A percentile compares a stretch with the other conserved stretches of the same genome.
These are phyloP conservation scores for Centrapalus pauciflorus DNA, from an alignment of 129 eudicot genomes.

Conservation along the genomic window DNA sequence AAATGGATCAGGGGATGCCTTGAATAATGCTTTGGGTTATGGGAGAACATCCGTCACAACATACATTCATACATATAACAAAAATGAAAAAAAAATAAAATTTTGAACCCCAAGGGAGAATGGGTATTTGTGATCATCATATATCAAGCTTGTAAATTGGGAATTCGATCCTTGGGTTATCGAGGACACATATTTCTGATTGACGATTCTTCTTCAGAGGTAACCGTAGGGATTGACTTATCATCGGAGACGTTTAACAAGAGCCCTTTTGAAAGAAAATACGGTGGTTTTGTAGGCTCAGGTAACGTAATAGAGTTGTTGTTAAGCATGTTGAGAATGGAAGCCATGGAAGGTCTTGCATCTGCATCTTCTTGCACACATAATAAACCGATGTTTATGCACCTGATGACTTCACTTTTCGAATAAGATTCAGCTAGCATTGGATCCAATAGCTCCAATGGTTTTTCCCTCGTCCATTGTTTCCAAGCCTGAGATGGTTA, in stretches of 20 bases:
- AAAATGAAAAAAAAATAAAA: background rate
- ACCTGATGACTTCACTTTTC: slow-evolving; percentile 26
- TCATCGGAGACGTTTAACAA: slow-evolving; percentile 16
- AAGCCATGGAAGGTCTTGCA: slow-evolving; percentile 38
- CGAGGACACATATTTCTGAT: slow-evolving; percentile 29
- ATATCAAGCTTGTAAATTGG: background rate
- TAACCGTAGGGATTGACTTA: slow-evolving; percentile 21
- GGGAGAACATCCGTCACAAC: too few species aligned
- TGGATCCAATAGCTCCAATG: slow-evolving; percentile 39
- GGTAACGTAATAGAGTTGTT: slow-evolving; percentile 20
- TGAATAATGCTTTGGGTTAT: too few species aligned
- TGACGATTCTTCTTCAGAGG: slow-evolving; percentile 22
- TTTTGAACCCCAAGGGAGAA: background rate
- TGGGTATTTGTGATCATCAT: background rate
- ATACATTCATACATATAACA: background rate
- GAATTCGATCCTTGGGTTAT: background rate
- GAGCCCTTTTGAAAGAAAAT: slow-evolving; percentile 22
- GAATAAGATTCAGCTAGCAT: slow-evolving; percentile 7
- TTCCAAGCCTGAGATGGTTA: slow-evolving; percentile 40
- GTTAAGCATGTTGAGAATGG: slow-evolving; percentile 23
- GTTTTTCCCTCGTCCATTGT: slow-evolving; percentile 26
- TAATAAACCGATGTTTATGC: slow-evolving; percentile 40
- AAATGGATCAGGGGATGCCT: too few species aligned
- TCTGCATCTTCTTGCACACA: slow-evolving; percentile 58
- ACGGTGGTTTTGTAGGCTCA: slow-evolving; percentile 23